Evolutionary conservation across 2,329 filamentous ascomycete genomes (phyloP), one percentile per base, ranked within the genome.

Genomic region (Trichoderma guizhouense): DNA sequence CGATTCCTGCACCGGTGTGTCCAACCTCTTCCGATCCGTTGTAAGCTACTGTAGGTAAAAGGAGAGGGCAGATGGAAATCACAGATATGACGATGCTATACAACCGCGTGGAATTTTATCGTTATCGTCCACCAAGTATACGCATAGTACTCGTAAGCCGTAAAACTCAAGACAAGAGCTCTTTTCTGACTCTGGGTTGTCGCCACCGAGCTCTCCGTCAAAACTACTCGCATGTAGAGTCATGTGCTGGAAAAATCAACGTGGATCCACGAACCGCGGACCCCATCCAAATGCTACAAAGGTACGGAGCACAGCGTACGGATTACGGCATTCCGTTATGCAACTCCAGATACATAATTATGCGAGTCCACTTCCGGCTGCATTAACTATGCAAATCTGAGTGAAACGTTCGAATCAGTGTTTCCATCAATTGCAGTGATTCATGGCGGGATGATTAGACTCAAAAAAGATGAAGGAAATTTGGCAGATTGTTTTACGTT

Each of bases 221-320:
- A 32, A 32, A 39, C 21, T 34, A 51, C 28, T 26, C 30, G 43
- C 21, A 53, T 55, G 53, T 28, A 69, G 57, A 62, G 57, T 69
- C 67, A 69, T 69, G 57, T 62, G 67, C 55, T 30, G 57, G 15
- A 34, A 69, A 51, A 69, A 26, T 36, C 21, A 62, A 21, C 34
- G 39, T 58, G 39, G 36, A 51, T 62, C 65, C 67, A 53, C 28
- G 57, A 61, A 62, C 39, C n/a, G 24, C 39, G 7, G 67, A 30
- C 30, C 60, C 39, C 57, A 34, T 69, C 21, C 3, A 21, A 36
- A 62, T 62, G 67, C 67, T 61, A 47, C 66, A 34, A 53, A 53
- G 47, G 47, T 53, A 53, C 47, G 21, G 14, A 36, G 51, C 47
- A 53, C 21, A 12, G 21, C 47, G 11, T 53, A 21, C 47, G 21